Percentiles rank a stretch among this genome's conserved stretches.
Evolutionary conservation across 768 basidiomycete genomes (phyloP).

Genomic region (Cubamyces sp.): DNA sequence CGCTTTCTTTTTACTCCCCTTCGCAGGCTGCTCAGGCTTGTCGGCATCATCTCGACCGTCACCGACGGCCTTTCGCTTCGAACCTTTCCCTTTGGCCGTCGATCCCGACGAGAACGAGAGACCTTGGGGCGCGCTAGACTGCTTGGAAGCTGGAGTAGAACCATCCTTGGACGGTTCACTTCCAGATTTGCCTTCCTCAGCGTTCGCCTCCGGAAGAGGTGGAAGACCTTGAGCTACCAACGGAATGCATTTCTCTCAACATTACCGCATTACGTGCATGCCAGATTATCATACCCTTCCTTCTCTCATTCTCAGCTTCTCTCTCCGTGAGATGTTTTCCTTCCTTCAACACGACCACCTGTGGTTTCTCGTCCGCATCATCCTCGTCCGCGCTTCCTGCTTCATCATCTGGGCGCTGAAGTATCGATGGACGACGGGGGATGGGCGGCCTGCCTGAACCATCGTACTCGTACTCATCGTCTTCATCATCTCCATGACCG

Average conservation of each 20-base stretch:
- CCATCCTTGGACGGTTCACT: constrained; percentile 1
- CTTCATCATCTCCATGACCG: constrained; percentile 38
- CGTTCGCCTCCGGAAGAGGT: constrained; percentile 47
- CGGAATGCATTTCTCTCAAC: background rate
- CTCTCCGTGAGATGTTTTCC: constrained; percentile 84
- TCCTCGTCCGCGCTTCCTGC: constrained; percentile 74
- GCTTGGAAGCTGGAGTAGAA: constrained; percentile 17
- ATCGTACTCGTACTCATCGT: constrained; percentile 61
- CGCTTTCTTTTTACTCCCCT: constrained; percentile 53
- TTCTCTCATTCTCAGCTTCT: constrained; percentile 77
- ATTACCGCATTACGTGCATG: constrained; percentile 7
- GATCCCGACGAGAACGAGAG: constrained; percentile 45
- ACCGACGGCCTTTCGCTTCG: constrained; percentile 41
- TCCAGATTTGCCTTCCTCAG: background rate
- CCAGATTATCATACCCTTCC: constrained; percentile 58
- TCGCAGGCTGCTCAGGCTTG: constrained; percentile 30
- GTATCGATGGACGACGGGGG: constrained; percentile 71
- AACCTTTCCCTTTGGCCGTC: constrained; percentile 26
- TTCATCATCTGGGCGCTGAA: constrained; percentile 66
- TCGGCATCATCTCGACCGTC: constrained; percentile 36
- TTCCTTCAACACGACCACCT: constrained; percentile 85
- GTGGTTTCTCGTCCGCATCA: constrained; percentile 76
- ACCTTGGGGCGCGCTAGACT: constrained; percentile 24
- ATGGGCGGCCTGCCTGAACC: constrained; percentile 76
- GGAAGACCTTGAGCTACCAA: constrained; percentile 62